phyloP scores from a whole-genome alignment of 768 basidiomycete genomes.

The Punctularia strigosozonata region DNA sequence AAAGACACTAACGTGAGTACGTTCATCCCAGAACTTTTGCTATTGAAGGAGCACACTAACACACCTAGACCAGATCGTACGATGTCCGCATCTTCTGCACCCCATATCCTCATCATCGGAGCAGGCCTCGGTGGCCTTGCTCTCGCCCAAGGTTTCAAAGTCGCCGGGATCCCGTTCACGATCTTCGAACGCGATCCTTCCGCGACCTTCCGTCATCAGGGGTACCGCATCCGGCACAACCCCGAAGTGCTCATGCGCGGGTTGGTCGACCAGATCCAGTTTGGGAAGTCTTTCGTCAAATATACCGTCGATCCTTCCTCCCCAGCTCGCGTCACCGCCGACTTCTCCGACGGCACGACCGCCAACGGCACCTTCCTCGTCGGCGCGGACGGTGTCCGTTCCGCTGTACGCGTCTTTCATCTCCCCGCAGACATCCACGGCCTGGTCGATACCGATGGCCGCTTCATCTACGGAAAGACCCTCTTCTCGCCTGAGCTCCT shows the following conservation, averaged over 20 bases:
- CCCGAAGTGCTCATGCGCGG: conserved; percentile 4
- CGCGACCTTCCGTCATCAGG: conserved; percentile 12
- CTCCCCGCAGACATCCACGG: conserved; percentile 20
- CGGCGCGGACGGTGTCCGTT: conserved; percentile 32
- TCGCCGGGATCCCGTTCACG: conserved; percentile 50
- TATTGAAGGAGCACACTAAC: no score
- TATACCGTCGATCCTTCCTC: no score
- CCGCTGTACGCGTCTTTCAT: conserved; percentile 22
- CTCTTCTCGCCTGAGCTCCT: no score
- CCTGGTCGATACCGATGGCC: conserved; percentile 15
- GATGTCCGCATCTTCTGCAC: conserved; percentile 2
- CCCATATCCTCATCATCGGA: conserved; percentile 6
- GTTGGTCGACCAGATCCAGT: no score
- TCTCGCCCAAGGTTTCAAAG: conserved; percentile 55
- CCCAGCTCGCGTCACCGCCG: not conserved
- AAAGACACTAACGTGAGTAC: no score
- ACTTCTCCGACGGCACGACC: not conserved
- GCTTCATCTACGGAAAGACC: conserved; percentile 13
- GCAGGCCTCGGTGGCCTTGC: conserved; percentile 32
- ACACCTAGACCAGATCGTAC: no score
- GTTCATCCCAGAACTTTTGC: no score
- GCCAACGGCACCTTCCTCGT: conserved; percentile 14
- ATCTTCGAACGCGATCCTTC: conserved; percentile 45
- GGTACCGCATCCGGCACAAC: conserved; percentile 45
- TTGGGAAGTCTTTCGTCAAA: no score